phyloP scores from a whole-genome alignment of 2,329 filamentous ascomycete species.

The Pseudopyricularia javanii region DNA sequence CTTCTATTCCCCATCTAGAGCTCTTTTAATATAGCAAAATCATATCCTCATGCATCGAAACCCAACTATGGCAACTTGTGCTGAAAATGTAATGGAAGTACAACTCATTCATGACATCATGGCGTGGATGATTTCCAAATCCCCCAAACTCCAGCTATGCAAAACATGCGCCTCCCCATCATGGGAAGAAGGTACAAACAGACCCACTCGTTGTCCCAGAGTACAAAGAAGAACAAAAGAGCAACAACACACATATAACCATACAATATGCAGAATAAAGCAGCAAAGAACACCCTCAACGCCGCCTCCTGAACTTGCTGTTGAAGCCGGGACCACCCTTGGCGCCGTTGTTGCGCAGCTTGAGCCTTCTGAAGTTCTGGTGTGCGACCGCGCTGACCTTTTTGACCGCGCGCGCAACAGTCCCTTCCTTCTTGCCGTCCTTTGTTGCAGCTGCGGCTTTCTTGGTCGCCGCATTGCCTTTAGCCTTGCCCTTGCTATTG shows the following conservation, averaged over 20 bases:
- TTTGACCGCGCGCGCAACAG: constrained; percentile 37
- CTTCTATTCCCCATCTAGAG: background rate
- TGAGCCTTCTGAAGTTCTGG: constrained; percentile 54
- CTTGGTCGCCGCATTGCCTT: constrained; percentile 11
- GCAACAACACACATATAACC: background rate
- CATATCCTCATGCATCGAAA: background rate
- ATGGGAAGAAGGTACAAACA: background rate
- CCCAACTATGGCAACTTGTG: background rate
- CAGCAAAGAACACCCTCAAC: constrained; percentile 11
- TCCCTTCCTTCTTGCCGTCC: constrained; percentile 12
- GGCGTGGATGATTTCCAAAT: background rate
- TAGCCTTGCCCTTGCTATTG: constrained; percentile 12
- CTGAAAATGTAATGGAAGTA: background rate
- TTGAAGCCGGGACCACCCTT: constrained; percentile 47
- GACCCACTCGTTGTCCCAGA: background rate
- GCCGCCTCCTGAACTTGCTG: constrained; percentile 44
- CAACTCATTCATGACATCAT: background rate
- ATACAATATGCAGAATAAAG: background rate
- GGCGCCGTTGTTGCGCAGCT: constrained; percentile 44
- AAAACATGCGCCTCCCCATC: background rate
- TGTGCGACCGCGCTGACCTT: constrained; percentile 55
- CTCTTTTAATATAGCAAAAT: background rate
- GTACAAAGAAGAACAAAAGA: background rate
- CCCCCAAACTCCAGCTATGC: background rate
- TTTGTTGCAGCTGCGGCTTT: constrained; percentile 16